Base-by-base conservation (phyloP, 306 rosid genomes). In the Sechiopsis laciniata region DNA sequence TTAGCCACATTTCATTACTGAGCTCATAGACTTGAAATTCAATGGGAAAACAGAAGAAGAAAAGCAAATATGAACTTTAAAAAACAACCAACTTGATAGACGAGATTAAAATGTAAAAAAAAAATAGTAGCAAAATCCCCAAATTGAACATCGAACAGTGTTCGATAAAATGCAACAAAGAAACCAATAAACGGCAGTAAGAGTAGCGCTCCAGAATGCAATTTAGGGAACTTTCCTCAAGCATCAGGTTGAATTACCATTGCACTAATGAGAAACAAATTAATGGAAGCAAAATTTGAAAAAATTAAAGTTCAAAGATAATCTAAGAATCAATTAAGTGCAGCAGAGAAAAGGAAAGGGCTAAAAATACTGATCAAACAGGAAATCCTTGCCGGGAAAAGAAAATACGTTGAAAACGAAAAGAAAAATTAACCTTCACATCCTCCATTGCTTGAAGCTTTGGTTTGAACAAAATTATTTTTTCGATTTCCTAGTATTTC, bases 381-480 rank as follows among this genome's bases (percentile, higher is more conserved):
- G 37, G 55, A 45, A 66, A 66, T 45, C 6, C 20, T 66, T 19
- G 22, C 54, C 72, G 17, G 19, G 72, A 65, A 15, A 63, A 63
- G 70, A 64, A 63, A 64, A 64, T 16, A 8, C 71, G 52, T 8
- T 42, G 53, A 66, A 20, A 5, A 66, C 7, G 22, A 66, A 9
- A 11, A 56, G 9, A 55, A 52, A 53, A 32, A 63, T 12, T 32
- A 45, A 35, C 7, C 35, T 19, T 45, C 72, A 66, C 55, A 66
- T 66, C 72, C 17, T 46, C 72, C 55, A 11, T 66, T 20, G 55
- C 17, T 66, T 66, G 71, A 64, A 64, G 72, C 37, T 45, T 45
- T 17, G 72, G 55, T 20, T 45, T 66, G 35, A 66, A 66, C 17
- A 66, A 66, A 66, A 66, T 42, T 0, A 20, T 66, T 19, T 66